Conservation (phyloP, 78 protist species). For the Cyanophora paradoxa region DNA sequence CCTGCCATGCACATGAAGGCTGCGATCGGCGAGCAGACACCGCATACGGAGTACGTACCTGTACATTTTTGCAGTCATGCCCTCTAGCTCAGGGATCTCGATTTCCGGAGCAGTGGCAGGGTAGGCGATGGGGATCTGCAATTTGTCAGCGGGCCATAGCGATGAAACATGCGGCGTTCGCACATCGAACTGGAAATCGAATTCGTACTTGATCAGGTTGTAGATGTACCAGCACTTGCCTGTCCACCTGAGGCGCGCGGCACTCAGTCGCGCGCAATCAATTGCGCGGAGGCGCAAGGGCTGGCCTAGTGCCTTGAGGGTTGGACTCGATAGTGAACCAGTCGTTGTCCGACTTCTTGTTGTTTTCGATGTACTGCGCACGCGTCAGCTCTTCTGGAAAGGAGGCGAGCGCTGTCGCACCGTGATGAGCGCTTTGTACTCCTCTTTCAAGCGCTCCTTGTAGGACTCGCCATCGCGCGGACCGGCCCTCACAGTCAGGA, state of each 20-base stretch:
- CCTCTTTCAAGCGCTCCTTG: constrained; percentile 84
- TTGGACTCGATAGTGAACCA: constrained; percentile 86
- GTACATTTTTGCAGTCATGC: constrained; percentile 75
- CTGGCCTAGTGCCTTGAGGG: constrained; percentile 64
- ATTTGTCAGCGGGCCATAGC: too few species aligned
- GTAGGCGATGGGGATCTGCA: constrained; percentile 84
- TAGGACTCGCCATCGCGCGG: constrained; percentile 87
- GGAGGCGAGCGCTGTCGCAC: too few species aligned
- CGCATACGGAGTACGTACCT: neutral
- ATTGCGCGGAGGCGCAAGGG: too few species aligned
- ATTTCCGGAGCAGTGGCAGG: constrained; percentile 86
- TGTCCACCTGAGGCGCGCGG: constrained; percentile 47
- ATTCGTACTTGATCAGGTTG: constrained; percentile 73
- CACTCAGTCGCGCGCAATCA: constrained; percentile 27
- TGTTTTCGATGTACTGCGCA: constrained; percentile 31
- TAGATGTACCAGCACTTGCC: constrained; percentile 80
- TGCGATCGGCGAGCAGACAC: neutral
- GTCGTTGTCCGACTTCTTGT: constrained; percentile 74
- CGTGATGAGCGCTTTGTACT: constrained; percentile 63
- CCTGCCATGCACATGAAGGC: constrained; percentile 24
- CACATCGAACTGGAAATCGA: constrained; percentile 86
- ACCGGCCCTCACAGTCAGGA: constrained; percentile 64
- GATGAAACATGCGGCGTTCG: neutral
- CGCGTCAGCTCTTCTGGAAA: too few species aligned
- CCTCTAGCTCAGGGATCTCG: constrained; percentile 90